Percentiles rank a stretch among this genome's conserved stretches.
Evolutionary conservation across 345 rosid species (phyloP).

Genomic region (Salix brachista): DNA sequence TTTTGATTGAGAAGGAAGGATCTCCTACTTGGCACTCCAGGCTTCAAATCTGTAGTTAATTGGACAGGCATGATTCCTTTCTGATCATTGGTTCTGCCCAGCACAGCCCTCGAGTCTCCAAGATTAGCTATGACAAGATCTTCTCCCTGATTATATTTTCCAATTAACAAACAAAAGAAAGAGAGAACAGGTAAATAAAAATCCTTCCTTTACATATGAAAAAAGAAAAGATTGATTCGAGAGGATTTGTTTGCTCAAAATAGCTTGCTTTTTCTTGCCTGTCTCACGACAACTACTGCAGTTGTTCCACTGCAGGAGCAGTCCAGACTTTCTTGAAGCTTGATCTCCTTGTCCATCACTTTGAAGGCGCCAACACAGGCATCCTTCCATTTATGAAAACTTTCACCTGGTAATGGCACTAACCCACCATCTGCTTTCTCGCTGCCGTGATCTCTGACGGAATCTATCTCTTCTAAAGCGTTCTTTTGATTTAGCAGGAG

Average conservation of each 20-base stretch:
- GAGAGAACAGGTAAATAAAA: neutral
- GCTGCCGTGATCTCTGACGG: neutral
- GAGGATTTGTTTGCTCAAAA: neutral
- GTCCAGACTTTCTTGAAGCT: slow-evolving; percentile 56
- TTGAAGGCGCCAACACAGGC: slow-evolving; percentile 48
- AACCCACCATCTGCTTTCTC: slow-evolving; percentile 1
- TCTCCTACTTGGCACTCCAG: slow-evolving; percentile 62
- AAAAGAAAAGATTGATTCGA: neutral
- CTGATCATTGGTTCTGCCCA: slow-evolving; percentile 52
- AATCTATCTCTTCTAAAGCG: slow-evolving; percentile 18
- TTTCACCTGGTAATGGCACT: slow-evolving; percentile 1
- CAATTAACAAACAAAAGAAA: neutral
- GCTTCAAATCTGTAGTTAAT: slow-evolving; percentile 76
- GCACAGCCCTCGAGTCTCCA: slow-evolving; percentile 84
- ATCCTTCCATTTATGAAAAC: slow-evolving; percentile 38
- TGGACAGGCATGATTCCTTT: slow-evolving; percentile 47
- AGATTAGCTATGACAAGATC: slow-evolving; percentile 77
- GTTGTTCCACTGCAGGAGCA: slow-evolving; percentile 75
- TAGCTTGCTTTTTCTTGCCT: slow-evolving; percentile 28
- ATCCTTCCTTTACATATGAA: neutral
- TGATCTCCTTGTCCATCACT: slow-evolving; percentile 65
- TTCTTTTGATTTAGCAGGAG: slow-evolving; percentile 50
- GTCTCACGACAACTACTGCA: slow-evolving; percentile 63
- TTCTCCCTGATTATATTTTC: slow-evolving; percentile 41
- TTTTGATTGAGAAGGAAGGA: neutral